A percentile compares a stretch with the other conserved stretches of the same genome.
These are phyloP conservation scores for Leptographium procerum DNA, from an alignment of 2,329 filamentous ascomycete genomes.

Conservation along the genomic window DNA sequence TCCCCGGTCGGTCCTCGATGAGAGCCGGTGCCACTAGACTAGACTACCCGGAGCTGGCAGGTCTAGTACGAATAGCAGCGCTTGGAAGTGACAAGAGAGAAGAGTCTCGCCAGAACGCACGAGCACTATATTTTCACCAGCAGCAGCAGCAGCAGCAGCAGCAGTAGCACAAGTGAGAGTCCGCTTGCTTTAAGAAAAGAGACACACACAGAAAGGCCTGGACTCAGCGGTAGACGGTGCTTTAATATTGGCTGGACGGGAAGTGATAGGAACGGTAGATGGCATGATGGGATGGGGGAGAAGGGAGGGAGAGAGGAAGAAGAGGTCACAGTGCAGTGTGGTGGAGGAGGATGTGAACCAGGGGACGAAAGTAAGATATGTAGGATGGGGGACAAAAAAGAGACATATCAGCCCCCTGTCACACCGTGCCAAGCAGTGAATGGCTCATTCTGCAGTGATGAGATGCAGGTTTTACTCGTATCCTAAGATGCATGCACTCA, in stretches of 20 bases:
- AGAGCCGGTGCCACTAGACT: neutral
- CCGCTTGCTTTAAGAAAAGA: neutral
- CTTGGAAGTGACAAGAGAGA: neutral
- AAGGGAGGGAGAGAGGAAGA: neutral
- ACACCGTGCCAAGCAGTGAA: neutral
- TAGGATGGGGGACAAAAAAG: neutral
- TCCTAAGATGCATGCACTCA: neutral
- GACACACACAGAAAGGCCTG: neutral
- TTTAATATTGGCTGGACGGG: slow-evolving; percentile 41
- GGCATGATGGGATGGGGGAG: neutral
- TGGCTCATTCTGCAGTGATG: neutral
- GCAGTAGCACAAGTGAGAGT: neutral
- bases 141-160: neutral
- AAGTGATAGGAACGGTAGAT: neutral
- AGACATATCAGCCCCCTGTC: neutral
- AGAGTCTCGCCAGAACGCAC: neutral
- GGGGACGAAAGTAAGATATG: neutral
- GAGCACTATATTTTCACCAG: neutral
- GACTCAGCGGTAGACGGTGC: slow-evolving; percentile 31
- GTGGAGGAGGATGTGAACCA: neutral
- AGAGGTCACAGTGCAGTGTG: neutral
- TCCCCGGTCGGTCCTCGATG: neutral
- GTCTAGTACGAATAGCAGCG: no score
- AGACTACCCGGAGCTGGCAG: neutral
- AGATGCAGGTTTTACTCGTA: neutral